Evolutionary conservation across 2,329 filamentous ascomycete genomes (phyloP).

Genomic region (Ambrosiella xylebori): DNA sequence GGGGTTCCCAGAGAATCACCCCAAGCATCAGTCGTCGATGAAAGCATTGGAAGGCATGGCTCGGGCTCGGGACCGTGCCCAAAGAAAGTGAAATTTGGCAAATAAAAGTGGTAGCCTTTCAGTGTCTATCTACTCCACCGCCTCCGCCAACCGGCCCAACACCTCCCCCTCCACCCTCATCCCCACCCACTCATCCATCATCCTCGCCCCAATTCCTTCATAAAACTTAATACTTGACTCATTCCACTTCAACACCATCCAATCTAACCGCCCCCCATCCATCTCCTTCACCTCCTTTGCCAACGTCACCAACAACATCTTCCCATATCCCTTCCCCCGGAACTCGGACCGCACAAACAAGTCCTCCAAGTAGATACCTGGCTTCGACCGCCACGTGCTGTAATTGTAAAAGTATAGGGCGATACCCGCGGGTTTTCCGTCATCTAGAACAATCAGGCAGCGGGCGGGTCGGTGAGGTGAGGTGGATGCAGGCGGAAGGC

Average conservation of each 20-base stretch:
- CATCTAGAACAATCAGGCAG: slow-evolving; percentile 49
- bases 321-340: slow-evolving; percentile 65
- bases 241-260: slow-evolving; percentile 89
- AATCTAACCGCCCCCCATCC: slow-evolving; percentile 63
- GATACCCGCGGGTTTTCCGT: slow-evolving; percentile 46
- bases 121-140: slow-evolving; percentile 15
- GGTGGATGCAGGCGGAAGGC: slow-evolving; percentile 28
- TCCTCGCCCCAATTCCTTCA: slow-evolving; percentile 46
- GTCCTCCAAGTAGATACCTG: slow-evolving; percentile 87
- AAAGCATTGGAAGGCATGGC: background rate
- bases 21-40: slow-evolving; percentile 1
- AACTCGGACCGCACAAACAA: slow-evolving; percentile 61
- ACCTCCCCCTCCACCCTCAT: slow-evolving; percentile 56
- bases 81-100: no score
- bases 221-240: slow-evolving; percentile 82
- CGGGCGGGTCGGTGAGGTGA: slow-evolving; percentile 48
- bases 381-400: slow-evolving; percentile 73
- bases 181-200: slow-evolving; percentile 55
- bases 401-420: slow-evolving; percentile 93
- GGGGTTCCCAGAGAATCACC: slow-evolving; percentile 3
- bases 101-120: background rate
- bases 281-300: slow-evolving; percentile 64
- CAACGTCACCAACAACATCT: slow-evolving; percentile 53
- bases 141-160: slow-evolving; percentile 39
- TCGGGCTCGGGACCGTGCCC: background rate